Evolutionary conservation across 2,329 filamentous ascomycete species (phyloP).

Genomic region (Bipolaris oryzae): DNA sequence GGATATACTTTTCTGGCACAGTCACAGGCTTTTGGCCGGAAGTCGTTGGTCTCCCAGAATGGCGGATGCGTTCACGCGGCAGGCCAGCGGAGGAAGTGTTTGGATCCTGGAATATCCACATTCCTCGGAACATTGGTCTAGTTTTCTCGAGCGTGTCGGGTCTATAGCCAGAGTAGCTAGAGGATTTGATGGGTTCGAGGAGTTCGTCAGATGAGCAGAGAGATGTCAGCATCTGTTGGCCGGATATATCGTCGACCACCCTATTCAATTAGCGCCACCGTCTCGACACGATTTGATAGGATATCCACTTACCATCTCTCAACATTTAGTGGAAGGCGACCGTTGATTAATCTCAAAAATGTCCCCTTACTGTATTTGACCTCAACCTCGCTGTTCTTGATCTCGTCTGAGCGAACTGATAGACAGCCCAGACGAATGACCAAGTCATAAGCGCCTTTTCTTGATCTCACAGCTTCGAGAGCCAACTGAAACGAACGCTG

Average conservation of each 20-base stretch:
- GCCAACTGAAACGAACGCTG: conserved; percentile 22
- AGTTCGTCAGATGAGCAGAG: conserved; percentile 26
- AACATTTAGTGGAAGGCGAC: conserved; percentile 13
- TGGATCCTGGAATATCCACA: conserved; percentile 40
- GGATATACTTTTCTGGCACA: conserved; percentile 12
- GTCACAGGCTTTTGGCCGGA: conserved; percentile 3
- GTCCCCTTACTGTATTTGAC: conserved; percentile 16
- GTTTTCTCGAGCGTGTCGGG: conserved; percentile 25
- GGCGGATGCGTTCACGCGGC: conserved; percentile 9
- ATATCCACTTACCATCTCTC: conserved; percentile 33
- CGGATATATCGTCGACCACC: conserved; percentile 26
- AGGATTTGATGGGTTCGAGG: conserved; percentile 32
- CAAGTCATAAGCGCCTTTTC: conserved; percentile 37
- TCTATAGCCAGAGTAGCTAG: conserved; percentile 24
- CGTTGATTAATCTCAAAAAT: conserved; percentile 25
- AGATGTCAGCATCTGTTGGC: conserved; percentile 28
- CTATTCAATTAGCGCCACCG: conserved; percentile 18
- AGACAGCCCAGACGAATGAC: conserved; percentile 36
- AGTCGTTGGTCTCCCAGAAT: conserved; percentile 16
- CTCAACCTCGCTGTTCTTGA: conserved; percentile 19
- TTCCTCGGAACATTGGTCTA: conserved; percentile 33
- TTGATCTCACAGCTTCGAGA: conserved; percentile 31
- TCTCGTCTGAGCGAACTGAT: conserved; percentile 24
- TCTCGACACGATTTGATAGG: not conserved
- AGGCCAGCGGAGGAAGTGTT: conserved; percentile 9